Base-by-base conservation (phyloP, 768 basidiomycete genomes). In the Mycena belliarum region DNA sequence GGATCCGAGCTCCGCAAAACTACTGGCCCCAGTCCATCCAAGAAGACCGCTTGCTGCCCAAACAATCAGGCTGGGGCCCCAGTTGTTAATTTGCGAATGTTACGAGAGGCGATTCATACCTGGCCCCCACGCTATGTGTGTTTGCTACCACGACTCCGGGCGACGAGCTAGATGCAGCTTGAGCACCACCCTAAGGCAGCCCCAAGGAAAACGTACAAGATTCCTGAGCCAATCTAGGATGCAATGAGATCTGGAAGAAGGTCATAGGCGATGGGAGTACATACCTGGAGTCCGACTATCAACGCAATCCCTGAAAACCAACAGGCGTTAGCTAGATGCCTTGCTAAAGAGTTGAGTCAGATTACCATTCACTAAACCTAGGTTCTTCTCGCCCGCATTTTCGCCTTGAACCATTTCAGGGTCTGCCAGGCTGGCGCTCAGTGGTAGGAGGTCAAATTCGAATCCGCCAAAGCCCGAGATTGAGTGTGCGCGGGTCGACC, bases 11-110 rank as follows among this genome's bases (percentile, higher is more conserved):
- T 97, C 94, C 10, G 93, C 93, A 69, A 88, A 97, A 68, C 91
- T 94, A 70, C 91, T 94, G 25, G 93, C 94, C 20, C 96, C 96
- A 4, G 96, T 97, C 96, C 95, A 98, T 7, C 84, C 92, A 11
- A 98, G 76, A 23, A 95, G 52, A 7, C 95, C 96, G 52, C 91
- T 88, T 3, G 80, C 75, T 7, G 91, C 61, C 95, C 96, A 98
- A 5, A 97, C 91, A 18, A 80, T 33, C 15, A 98, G 73, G 75
- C 94, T 94, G 12, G 14, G 29, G 43, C 26, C n/a, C n/a, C n/a
- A n/a, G n/a, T n/a, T n/a, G n/a, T n/a, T n/a, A n/a, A n/a, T n/a
- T n/a, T n/a, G n/a, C n/a, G n/a, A n/a, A n/a, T n/a, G n/a, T n/a
- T n/a, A n/a, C 18, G 5, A 9, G 20, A 18, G 5, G 40, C 24